phyloP scores from a whole-genome alignment of 1,139 yeast species.

The Sporopachydermia cereana region DNA sequence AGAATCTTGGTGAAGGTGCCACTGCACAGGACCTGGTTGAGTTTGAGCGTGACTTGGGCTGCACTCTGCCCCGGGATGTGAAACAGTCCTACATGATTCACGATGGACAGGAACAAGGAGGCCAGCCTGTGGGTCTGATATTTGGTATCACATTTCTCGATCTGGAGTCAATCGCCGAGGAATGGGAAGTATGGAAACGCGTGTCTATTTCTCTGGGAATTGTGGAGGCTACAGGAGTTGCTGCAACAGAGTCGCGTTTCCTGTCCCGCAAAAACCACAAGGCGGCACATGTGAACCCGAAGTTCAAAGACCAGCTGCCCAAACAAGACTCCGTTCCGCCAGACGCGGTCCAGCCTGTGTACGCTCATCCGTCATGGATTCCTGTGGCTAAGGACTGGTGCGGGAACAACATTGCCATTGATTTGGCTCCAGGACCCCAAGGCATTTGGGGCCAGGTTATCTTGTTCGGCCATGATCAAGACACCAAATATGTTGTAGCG shows the following conservation, averaged over 20 bases:
- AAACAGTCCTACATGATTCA: conserved; percentile 65
- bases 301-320: conserved; percentile 29
- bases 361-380: conserved; percentile 85
- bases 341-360: conserved; percentile 52
- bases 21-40: conserved; percentile 69
- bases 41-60: conserved; percentile 58
- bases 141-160: conserved; percentile 65
- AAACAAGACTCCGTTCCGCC: conserved; percentile 68
- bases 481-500: conserved; percentile 67
- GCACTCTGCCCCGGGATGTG: conserved; percentile 59
- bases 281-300: conserved; percentile 1
- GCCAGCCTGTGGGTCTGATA: conserved; percentile 62
- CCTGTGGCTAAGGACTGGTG: conserved; percentile 80
- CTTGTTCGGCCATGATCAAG: conserved; percentile 82
- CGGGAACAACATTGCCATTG: conserved; percentile 86
- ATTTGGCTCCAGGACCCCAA: conserved; percentile 67
- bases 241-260: neutral
- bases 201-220: conserved; percentile 32
- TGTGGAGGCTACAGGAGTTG: neutral
- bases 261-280: neutral
- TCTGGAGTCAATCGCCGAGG: conserved; percentile 58
- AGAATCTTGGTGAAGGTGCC: conserved; percentile 57
- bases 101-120: conserved; percentile 75
- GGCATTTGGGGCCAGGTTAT: conserved; percentile 82
- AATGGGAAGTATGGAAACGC: conserved; percentile 61